Conservation (phyloP, 176 grass and related monocot species). For the Cymbopogon citratus region DNA sequence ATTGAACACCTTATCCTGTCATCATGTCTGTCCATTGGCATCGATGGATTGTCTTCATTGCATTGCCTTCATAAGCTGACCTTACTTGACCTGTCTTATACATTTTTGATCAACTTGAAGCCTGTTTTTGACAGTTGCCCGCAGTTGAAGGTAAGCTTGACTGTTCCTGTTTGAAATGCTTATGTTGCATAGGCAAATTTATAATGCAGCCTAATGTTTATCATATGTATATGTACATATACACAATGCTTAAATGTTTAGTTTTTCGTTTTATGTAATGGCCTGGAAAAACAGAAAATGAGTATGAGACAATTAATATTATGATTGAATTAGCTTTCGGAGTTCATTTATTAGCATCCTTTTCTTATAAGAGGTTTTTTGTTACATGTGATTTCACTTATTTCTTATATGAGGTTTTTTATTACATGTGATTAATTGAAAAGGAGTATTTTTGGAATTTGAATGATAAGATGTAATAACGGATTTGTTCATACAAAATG, state of each 20-base stretch:
- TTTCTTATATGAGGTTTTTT: background rate
- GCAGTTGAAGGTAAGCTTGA: conserved; percentile 60
- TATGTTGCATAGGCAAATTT: background rate
- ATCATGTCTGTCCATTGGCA: conserved; percentile 67
- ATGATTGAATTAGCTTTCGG: background rate
- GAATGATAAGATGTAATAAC: background rate
- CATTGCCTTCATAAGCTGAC: conserved; percentile 61
- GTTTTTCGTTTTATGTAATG: background rate
- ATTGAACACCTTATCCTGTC: conserved; percentile 78
- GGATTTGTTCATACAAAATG: background rate
- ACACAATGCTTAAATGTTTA: background rate
- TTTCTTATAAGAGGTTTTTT: background rate
- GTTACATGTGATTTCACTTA: background rate
- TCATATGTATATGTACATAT: background rate
- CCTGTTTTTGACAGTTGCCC: conserved; percentile 84
- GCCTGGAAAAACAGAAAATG: background rate
- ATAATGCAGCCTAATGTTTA: background rate
- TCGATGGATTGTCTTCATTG: conserved; percentile 76
- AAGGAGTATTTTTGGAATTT: background rate
- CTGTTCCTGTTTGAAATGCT: background rate
- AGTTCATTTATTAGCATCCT: background rate
- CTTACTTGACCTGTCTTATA: conserved; percentile 93
- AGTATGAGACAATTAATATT: background rate
- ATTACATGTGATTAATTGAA: background rate
- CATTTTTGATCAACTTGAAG: conserved; percentile 85